Evolutionary conservation across 805 yeast species (phyloP).

Genomic region (Ogataea pilisensis): DNA sequence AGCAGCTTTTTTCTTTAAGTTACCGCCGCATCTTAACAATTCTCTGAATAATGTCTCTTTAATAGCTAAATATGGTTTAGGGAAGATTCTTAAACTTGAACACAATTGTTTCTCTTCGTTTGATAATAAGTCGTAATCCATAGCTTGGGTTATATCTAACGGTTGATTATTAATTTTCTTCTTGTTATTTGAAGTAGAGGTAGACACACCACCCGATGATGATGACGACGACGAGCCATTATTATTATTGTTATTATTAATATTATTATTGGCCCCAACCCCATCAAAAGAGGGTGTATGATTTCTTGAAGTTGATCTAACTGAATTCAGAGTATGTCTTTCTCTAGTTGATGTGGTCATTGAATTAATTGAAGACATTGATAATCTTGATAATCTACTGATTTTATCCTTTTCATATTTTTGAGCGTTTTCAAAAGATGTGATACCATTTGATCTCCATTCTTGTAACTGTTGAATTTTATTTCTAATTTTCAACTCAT

Average conservation of each 20-base stretch:
- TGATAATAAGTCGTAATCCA: conserved; percentile 78
- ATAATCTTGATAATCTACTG: conserved; percentile 43
- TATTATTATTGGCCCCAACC: too few species aligned
- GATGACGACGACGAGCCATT: background rate
- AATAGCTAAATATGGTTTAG: conserved; percentile 91
- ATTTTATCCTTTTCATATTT: conserved; percentile 87
- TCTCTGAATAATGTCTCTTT: conserved; percentile 88
- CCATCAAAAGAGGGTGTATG: conserved; percentile 25
- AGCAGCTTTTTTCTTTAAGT: conserved; percentile 78
- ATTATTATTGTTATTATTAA: conserved; percentile 12
- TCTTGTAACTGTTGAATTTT: conserved; percentile 88
- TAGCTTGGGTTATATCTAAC: conserved; percentile 68
- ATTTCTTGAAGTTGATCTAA: conserved; percentile 26
- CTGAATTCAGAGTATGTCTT: conserved; percentile 29
- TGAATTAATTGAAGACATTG: conserved; percentile 8
- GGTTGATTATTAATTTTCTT: conserved; percentile 44
- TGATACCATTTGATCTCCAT: conserved; percentile 88
- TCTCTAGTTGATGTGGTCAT: conserved; percentile 38
- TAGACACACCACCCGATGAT: conserved; percentile 2
- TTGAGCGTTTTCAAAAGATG: conserved; percentile 74
- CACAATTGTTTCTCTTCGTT: conserved; percentile 88
- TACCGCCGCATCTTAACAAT: conserved; percentile 79
- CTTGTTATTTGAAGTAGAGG: too few species aligned
- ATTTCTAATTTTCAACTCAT: conserved; percentile 73
- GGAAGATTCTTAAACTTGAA: conserved; percentile 74